phyloP scores from a whole-genome alignment of 208 protist genomes.

The Leishmania guyanensis region DNA sequence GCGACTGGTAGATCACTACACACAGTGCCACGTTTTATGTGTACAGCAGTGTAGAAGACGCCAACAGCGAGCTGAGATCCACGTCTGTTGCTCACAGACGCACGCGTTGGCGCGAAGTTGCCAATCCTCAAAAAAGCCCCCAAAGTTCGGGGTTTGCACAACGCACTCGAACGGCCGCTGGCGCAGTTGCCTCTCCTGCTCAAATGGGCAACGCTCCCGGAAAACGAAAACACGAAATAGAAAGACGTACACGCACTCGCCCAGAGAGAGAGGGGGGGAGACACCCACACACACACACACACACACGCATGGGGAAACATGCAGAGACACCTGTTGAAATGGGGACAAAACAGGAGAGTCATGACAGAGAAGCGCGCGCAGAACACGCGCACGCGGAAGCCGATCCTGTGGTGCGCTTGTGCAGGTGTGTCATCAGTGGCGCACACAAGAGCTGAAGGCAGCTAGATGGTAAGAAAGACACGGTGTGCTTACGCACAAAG shows the following conservation, averaged over 20 bases:
- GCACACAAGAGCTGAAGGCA: neutral
- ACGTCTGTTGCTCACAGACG: neutral
- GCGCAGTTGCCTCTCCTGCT: neutral
- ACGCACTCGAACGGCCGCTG: neutral
- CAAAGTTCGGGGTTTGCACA: neutral
- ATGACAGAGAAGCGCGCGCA: neutral
- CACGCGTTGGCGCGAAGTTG: neutral
- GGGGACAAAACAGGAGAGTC: neutral
- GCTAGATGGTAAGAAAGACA: neutral
- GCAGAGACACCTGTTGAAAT: neutral
- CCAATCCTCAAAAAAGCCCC: neutral
- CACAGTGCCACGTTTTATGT: neutral
- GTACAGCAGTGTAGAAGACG: neutral
- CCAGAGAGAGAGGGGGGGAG: no score
- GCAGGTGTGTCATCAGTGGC: neutral
- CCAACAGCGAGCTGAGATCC: slow-evolving; percentile 1
- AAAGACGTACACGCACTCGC: neutral
- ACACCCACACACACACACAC: neutral
- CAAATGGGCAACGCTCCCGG: neutral
- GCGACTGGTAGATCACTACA: neutral
- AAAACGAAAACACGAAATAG: slow-evolving; percentile 8
- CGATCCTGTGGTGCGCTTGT: neutral
- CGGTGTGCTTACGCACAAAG: neutral
- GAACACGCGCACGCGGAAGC: neutral
- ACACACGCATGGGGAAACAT: neutral